Evolutionary conservation across 352 stramenopile genomes (phyloP), one percentile per base, ranked within the genome.

Genomic region (Phytophthora pseudosyringae): DNA sequence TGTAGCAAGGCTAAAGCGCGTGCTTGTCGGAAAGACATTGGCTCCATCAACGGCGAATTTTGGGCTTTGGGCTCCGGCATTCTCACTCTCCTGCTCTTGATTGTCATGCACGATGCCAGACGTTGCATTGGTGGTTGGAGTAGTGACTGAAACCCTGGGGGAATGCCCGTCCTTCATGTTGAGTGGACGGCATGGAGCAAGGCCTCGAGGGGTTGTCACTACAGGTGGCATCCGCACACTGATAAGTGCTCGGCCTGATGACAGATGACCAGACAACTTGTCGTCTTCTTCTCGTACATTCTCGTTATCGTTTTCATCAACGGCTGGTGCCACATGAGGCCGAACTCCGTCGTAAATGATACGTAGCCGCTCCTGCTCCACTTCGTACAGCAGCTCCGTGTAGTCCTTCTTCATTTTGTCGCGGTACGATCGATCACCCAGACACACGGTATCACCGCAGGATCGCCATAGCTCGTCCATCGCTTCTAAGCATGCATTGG

Each of bases 371-470:
- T 90, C 82, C 61, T 89, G 76, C 40, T 92, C 83, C n/a, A 90
- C 79, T 7, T 88, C 80, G 38, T 76, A 93, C 26, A 90, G 58
- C 38, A 93, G 43, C 38, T 90, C 83, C 0, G 77, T 90, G 68
- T 93, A 93, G 44, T 93, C 81, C 47, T 88, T 90, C 33, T 79
- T 75, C 78, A 93, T 91, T 67, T 93, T 92, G 4, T 90, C 76
- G 4, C 55, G 47, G 25, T 93, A 93, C 11, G 64, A 10, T 1
- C 80, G 78, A 43, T 78, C 62, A 44, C 75, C 71, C 5, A 86
- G 62, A 33, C 53, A 80, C 16, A 90, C 59, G 0, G 46, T 63
- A 33, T 93, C 83, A 0, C 68, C 69, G 51, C 77, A 89, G 11
- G 63, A 64, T 12, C 66, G 73, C 5, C 69, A 66, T 1, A 93